These are phyloP conservation scores for Yarrowia deformans DNA, from an alignment of 805 yeast species.

Conservation along the genomic window DNA sequence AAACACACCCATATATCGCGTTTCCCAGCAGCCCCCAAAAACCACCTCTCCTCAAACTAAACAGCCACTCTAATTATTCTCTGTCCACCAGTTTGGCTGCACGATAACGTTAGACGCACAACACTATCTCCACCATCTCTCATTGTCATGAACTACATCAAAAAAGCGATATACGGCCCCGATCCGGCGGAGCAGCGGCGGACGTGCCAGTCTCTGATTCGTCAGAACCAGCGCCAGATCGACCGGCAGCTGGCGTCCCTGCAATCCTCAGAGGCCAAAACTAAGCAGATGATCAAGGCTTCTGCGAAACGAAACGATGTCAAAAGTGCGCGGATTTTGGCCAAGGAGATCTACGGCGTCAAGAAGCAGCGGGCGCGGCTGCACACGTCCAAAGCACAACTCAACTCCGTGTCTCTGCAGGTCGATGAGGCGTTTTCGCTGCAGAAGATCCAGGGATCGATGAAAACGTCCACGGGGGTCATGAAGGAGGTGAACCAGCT, in stretches of 20 bases:
- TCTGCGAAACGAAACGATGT: constrained; percentile 79
- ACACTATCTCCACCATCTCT: constrained; percentile 51
- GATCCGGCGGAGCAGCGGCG: constrained; percentile 86
- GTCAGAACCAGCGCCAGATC: constrained; percentile 83
- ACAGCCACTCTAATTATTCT: no score
- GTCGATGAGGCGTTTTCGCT: constrained; percentile 90
- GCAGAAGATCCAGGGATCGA: constrained; percentile 79
- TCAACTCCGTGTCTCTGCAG: constrained; percentile 86
- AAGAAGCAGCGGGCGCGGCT: constrained; percentile 77
- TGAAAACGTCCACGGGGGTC: constrained; percentile 76
- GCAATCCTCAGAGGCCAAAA: constrained; percentile 68
- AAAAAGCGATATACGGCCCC: constrained; percentile 93
- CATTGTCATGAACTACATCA: constrained; percentile 74
- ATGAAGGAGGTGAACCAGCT: constrained; percentile 89
- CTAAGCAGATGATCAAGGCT: constrained; percentile 75
- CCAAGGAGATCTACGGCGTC: constrained; percentile 77
- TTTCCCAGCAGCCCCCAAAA: no score
- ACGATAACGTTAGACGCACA: constrained; percentile 32
- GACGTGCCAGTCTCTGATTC: constrained; percentile 76
- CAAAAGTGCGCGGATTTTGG: constrained; percentile 78
- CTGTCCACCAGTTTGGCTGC: background rate
- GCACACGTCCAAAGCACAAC: constrained; percentile 80
- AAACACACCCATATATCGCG: no score
- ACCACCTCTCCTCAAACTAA: no score
- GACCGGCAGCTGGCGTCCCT: constrained; percentile 78